These are phyloP conservation scores for Centrapalus pauciflorus DNA, from an alignment of 129 eudicot genomes.

Conservation along the genomic window DNA sequence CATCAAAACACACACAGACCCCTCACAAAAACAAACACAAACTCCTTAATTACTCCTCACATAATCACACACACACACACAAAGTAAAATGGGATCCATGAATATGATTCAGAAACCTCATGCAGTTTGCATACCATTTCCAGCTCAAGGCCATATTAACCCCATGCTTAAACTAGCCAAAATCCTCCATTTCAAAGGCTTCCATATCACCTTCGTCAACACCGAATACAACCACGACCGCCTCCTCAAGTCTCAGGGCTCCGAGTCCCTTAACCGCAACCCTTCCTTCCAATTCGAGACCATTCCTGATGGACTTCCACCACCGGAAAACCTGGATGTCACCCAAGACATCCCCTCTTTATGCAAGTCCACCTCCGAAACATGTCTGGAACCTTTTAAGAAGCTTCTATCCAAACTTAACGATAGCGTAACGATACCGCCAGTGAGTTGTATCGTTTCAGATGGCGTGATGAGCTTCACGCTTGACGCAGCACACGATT, in stretches of 20 bases:
- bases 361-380: constrained; percentile 14
- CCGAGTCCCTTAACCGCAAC: constrained; percentile 1
- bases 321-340: constrained; percentile 10
- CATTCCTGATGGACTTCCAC: constrained; percentile 57
- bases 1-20: too few species aligned
- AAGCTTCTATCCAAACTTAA: constrained; percentile 18
- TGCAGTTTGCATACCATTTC: constrained; percentile 50
- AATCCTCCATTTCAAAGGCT: constrained; percentile 37
- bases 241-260: constrained; percentile 31
- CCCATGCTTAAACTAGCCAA: constrained; percentile 42
- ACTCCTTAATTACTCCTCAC: too few species aligned
- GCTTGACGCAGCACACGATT: constrained; percentile 12
- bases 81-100: background rate
- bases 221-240: constrained; percentile 41
- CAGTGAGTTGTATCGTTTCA: constrained; percentile 32
- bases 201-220: constrained; percentile 51
- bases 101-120: constrained; percentile 15
- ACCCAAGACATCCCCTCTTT: constrained; percentile 30
- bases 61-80: too few species aligned
- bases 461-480: constrained; percentile 41
- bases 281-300: constrained; percentile 30
- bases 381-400: constrained; percentile 20
- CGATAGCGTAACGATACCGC: background rate
- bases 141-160: constrained; percentile 55
- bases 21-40: too few species aligned